Evolutionary conservation across 1,284 basidiomycete genomes (phyloP).

Genomic region (Marasmius fiardii): DNA sequence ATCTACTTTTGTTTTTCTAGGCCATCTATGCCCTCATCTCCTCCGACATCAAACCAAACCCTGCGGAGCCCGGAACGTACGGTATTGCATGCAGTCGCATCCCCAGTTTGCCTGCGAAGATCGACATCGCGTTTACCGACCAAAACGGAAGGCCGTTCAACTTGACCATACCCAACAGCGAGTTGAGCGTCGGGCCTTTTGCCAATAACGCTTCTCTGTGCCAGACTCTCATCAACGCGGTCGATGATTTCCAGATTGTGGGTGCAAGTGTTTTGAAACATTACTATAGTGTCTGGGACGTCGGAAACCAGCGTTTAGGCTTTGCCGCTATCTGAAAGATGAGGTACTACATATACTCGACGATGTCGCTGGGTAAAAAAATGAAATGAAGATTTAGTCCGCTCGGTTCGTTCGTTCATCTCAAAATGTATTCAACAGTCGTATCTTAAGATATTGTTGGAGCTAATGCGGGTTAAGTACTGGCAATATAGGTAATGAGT

Average conservation of each 20-base stretch:
- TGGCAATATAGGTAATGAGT: neutral
- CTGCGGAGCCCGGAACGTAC: conserved; percentile 50
- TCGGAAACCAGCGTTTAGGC: conserved; percentile 43
- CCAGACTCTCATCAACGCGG: conserved; percentile 55
- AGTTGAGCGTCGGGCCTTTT: conserved; percentile 56
- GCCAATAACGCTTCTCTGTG: conserved; percentile 40
- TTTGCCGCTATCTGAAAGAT: conserved; percentile 32
- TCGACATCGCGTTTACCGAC: conserved; percentile 50
- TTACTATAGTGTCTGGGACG: conserved; percentile 56
- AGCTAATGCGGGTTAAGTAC: too few relatives aligned
- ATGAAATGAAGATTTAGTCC: too few relatives aligned
- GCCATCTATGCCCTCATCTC: conserved; percentile 56
- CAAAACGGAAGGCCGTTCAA: conserved; percentile 44
- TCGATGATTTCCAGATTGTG: conserved; percentile 45
- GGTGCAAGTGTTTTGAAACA: conserved; percentile 54
- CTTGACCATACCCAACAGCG: conserved; percentile 50
- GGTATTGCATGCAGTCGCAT: conserved; percentile 49
- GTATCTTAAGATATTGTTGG: neutral
- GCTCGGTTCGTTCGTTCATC: too few relatives aligned
- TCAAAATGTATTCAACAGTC: too few relatives aligned
- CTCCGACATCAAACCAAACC: conserved; percentile 47
- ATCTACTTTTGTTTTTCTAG: conserved; percentile 22
- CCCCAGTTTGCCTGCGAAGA: conserved; percentile 40
- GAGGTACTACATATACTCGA: neutral
- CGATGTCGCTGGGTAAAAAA: too few relatives aligned